Conservation (phyloP, 345 rosid genomes). For the Eucalyptus urophylla region DNA sequence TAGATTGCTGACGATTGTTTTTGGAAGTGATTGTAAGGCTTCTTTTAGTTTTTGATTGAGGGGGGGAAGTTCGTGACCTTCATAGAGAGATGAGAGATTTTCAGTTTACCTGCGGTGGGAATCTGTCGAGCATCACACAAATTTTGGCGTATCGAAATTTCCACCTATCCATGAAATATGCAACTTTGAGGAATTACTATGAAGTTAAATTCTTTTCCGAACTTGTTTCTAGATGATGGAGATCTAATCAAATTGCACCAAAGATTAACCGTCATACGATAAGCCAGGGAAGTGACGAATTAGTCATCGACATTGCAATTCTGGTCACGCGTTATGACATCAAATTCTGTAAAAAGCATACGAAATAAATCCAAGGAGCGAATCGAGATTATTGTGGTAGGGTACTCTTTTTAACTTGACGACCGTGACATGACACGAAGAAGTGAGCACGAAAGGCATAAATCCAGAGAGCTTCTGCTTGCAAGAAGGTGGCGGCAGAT, state of each 20-base stretch:
- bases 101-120: neutral
- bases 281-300: neutral
- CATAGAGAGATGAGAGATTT: neutral
- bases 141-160: neutral
- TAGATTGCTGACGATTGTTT: neutral
- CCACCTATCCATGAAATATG: neutral
- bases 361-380: neutral
- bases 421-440: neutral
- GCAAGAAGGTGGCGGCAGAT: fast-evolving
- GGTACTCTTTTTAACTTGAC: neutral
- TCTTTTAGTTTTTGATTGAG: neutral
- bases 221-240: fast-evolving
- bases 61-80: neutral
- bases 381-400: neutral
- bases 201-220: neutral
- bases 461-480: neutral
- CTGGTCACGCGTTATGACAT: neutral
- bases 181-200: neutral
- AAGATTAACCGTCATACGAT: fast-evolving
- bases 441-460: neutral
- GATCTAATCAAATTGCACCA: neutral
- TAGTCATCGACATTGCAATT: neutral
- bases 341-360: neutral
- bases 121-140: neutral
- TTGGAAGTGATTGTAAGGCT: neutral